Evolutionary conservation across 106 monocot genomes (phyloP), one percentile per base, ranked within the genome.

Genomic region (Apostasia ramifera): DNA sequence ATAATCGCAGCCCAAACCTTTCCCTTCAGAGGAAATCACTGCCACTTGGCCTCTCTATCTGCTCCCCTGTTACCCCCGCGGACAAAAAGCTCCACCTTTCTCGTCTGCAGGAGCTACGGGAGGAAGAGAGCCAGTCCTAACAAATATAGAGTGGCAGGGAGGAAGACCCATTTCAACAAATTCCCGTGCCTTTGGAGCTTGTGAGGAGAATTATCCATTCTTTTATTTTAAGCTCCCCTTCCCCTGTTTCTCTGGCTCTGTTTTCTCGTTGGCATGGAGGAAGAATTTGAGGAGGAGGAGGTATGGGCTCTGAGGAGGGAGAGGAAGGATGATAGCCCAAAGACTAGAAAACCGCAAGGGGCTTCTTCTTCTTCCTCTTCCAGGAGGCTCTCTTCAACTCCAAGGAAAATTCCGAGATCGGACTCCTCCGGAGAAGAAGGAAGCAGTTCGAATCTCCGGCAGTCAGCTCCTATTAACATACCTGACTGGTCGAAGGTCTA

Each of bases 381-480:
- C 4, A 13, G 44, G 3, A 56, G 56, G 37, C 57, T 66, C 44
- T 43, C 56, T 60, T 3, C 78, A 53, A 15, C 67, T 43, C 40
- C 76, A 6, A 82, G 50, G 43, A 43, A 68, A 61, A 77, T 80
- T 11, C 78, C 81, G 40, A 86, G 61, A 46, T 78, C 80, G 41
- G 66, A 41, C 40, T 52, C 4, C n/a, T 12, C 41, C 47, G 66
- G 45, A 1, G 71, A 70, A 53, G 66, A 59, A 1, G 58, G 26
- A 1, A 52, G 62, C 8, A 43, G 59, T 9, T 58, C 61, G 1
- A 56, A 51, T 5, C 57, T 66, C 3, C 76, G 62, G 43, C 79
- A 74, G 64, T 88, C 88, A 67, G 79, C 77, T 40, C 79, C 88
- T 55, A 70, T 88, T 12, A 68, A 62, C 67, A 82, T 88, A 57